Conservation (phyloP, 179 eudicot species). For the Drosera spatulata region DNA sequence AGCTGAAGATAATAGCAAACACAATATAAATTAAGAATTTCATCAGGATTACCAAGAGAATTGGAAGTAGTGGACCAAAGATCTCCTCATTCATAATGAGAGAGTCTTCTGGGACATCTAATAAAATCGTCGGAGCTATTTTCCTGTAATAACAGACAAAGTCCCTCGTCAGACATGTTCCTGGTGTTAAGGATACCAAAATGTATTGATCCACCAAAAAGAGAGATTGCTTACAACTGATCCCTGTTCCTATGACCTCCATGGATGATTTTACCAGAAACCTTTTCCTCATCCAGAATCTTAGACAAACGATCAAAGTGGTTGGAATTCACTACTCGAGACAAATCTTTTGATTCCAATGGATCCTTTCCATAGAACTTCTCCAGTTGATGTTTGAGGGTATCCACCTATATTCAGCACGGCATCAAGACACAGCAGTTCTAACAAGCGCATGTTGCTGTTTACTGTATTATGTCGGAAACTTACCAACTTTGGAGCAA, state of each 20-base stretch:
- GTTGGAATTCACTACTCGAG: conserved; percentile 55
- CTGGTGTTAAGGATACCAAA: too few relatives aligned
- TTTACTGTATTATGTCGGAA: background rate
- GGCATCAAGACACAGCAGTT: background rate
- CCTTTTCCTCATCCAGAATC: conserved; percentile 62
- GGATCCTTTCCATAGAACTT: conserved; percentile 60
- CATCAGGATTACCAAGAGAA: conserved; percentile 49
- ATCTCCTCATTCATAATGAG: conserved; percentile 76
- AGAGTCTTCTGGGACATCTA: conserved; percentile 52
- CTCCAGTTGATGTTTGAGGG: conserved; percentile 47
- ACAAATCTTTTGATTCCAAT: conserved; percentile 47
- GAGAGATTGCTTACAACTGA: conserved; percentile 34
- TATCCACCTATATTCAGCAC: conserved; percentile 39
- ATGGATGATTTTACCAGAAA: conserved; percentile 43
- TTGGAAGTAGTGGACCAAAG: conserved; percentile 89
- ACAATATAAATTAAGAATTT: background rate
- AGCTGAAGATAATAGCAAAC: too few relatives aligned
- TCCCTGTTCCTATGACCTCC: conserved; percentile 63
- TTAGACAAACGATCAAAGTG: conserved; percentile 61
- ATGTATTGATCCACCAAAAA: too few relatives aligned
- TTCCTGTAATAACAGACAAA: conserved; percentile 26
- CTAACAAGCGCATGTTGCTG: background rate
- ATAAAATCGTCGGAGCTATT: conserved; percentile 29
- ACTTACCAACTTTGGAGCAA: conserved; percentile 65
- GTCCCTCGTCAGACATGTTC: background rate